Percentiles rank a stretch among this genome's conserved stretches.
Conservation (phyloP, 2,329 filamentous ascomycete genomes). For the Arthrobotrys iridis region DNA sequence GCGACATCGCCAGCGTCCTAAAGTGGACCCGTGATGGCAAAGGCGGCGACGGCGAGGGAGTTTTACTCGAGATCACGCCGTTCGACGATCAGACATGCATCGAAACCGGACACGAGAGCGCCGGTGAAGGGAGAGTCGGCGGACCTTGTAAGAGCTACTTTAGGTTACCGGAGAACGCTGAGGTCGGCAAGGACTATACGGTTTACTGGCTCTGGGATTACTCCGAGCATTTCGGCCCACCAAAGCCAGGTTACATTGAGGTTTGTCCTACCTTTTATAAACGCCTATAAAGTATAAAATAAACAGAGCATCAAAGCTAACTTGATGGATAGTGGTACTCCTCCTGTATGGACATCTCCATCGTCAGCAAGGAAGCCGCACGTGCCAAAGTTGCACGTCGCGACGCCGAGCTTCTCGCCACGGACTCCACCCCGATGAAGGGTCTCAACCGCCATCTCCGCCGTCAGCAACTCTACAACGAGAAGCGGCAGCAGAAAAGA, state of each 20-base stretch:
- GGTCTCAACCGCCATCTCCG: conserved; percentile 37
- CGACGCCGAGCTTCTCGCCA: not conserved
- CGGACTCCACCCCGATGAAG: conserved; percentile 4
- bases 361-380: conserved; percentile 21
- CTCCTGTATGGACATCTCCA: conserved; percentile 57
- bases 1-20: conserved; percentile 51
- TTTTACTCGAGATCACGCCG: conserved; percentile 75
- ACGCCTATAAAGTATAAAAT: not conserved
- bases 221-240: conserved; percentile 54
- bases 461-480: conserved; percentile 31
- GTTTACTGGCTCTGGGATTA: conserved; percentile 97
- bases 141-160: conserved; percentile 85
- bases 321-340: conserved; percentile 55
- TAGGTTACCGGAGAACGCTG: conserved; percentile 73
- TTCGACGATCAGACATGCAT: conserved; percentile 94
- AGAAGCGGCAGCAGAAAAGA: not conserved
- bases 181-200: conserved; percentile 75
- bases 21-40: conserved; percentile 82
- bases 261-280: conserved; percentile 10
- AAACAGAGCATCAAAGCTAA: not conserved
- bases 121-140: conserved; percentile 62
- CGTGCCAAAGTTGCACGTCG: not conserved
- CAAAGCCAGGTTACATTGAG: conserved; percentile 51
- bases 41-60: conserved; percentile 81
- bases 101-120: conserved; percentile 70